Conservation (phyloP, 495 filamentous ascomycete genomes). For the Hypomontagnella monticulosa region DNA sequence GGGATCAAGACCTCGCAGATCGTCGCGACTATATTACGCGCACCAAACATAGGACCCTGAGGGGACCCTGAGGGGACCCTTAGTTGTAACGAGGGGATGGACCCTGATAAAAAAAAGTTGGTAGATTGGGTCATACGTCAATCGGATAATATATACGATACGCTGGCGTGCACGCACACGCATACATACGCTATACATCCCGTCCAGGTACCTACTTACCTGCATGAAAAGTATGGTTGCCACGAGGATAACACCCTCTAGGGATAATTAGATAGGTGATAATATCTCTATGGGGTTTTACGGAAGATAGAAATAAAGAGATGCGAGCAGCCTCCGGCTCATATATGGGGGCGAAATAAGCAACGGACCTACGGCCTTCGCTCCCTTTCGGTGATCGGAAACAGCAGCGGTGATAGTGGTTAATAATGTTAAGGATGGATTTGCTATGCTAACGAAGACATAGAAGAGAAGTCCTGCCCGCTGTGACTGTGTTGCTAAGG, state of each 20-base stretch:
- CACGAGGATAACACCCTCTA: constrained; percentile 3
- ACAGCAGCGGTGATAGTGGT: background rate
- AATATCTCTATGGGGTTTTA: background rate
- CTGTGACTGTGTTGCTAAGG: background rate
- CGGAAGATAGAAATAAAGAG: constrained; percentile 5
- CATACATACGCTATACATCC: constrained; percentile 14
- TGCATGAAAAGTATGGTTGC: background rate
- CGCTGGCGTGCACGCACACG: background rate
- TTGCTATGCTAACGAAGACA: constrained; percentile 27
- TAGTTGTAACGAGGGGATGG: too few relatives aligned
- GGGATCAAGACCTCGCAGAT: constrained; percentile 27
- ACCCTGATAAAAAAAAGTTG: too few relatives aligned
- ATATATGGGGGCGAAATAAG: too few relatives aligned
- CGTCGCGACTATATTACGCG: constrained; percentile 33
- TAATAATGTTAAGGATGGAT: constrained; percentile 14
- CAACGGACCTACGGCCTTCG: too few relatives aligned
- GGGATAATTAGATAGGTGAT: constrained; percentile 1
- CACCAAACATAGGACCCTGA: constrained; percentile 15
- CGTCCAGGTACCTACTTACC: background rate
- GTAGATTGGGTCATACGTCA: too few relatives aligned
- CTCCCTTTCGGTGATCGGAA: background rate
- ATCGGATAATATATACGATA: constrained; percentile 29
- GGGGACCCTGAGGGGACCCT: too few relatives aligned
- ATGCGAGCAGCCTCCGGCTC: too few relatives aligned
- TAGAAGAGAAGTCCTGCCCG: constrained; percentile 20